These are phyloP conservation scores for Bruguiera hainesii DNA, from an alignment of 441 rosid genomes.

Conservation along the genomic window DNA sequence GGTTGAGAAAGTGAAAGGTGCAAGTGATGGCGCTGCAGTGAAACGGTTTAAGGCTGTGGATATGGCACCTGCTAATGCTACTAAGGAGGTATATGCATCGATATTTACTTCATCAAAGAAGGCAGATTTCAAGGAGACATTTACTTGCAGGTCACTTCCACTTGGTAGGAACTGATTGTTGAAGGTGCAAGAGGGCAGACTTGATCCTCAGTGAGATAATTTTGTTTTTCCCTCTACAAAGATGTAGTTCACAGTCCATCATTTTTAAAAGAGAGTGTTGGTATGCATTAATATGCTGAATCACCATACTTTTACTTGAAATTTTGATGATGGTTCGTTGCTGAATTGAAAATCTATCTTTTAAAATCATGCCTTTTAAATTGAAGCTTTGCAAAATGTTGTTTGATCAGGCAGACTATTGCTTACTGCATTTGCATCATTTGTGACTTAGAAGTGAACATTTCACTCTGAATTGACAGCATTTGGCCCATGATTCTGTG, in stretches of 20 bases:
- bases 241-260: not conserved
- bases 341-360: too few species aligned
- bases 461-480: too few species aligned
- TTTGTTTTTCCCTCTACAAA: not conserved
- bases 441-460: too few species aligned
- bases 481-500: too few species aligned
- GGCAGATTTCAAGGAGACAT: constrained; percentile 75
- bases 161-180: constrained; percentile 75
- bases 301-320: too few species aligned
- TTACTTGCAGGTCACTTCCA: constrained; percentile 74
- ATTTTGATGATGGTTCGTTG: too few species aligned
- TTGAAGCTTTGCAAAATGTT: too few species aligned
- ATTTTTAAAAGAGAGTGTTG: not conserved
- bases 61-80: constrained; percentile 66
- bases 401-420: too few species aligned
- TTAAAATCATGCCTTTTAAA: too few species aligned
- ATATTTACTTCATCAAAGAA: constrained; percentile 80
- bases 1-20: constrained; percentile 35
- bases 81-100: constrained; percentile 71
- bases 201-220: constrained; percentile 12
- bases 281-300: too few species aligned
- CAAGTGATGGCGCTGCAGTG: constrained; percentile 30
- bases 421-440: too few species aligned
- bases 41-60: constrained; percentile 70
- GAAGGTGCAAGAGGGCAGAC: constrained; percentile 9